Evolutionary conservation across 2,329 filamentous ascomycete species (phyloP).

Genomic region (Penicillium corylophilum): DNA sequence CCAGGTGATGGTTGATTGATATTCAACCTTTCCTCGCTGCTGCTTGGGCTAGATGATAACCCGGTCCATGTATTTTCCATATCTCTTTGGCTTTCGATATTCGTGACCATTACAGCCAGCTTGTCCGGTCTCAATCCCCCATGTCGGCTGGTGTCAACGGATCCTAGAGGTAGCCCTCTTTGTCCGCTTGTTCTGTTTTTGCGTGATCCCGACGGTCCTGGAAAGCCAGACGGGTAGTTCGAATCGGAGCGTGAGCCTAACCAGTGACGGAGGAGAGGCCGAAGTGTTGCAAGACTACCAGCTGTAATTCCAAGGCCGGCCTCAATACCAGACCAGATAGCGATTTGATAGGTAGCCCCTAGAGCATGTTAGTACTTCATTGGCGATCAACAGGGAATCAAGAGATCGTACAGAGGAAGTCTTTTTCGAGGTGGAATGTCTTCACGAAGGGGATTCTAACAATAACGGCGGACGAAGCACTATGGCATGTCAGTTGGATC

Average conservation of each 20-base stretch:
- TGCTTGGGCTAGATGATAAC: conserved; percentile 19
- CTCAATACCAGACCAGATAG: conserved; percentile 41
- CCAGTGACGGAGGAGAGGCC: conserved; percentile 45
- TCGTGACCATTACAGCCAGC: conserved; percentile 30
- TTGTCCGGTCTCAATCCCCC: conserved; percentile 31
- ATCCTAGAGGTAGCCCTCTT: conserved; percentile 25
- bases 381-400: background rate
- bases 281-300: conserved; percentile 49
- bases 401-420: conserved; percentile 32
- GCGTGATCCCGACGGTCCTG: conserved; percentile 18
- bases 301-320: conserved; percentile 44
- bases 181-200: conserved; percentile 17
- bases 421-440: conserved; percentile 38
- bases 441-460: conserved; percentile 46
- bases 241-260: conserved; percentile 20
- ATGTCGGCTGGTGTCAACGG: conserved; percentile 20
- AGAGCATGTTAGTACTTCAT: background rate
- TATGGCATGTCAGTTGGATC: conserved; percentile 9
- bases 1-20: conserved; percentile 12
- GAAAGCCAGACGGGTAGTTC: conserved; percentile 23
- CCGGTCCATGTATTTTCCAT: conserved; percentile 17
- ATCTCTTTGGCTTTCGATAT: conserved; percentile 27
- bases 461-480: conserved; percentile 47
- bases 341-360: conserved; percentile 47
- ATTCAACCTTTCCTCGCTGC: conserved; percentile 31